Base-by-base conservation (phyloP, 2,329 filamentous ascomycete genomes). In the Hypoxylon sp. region DNA sequence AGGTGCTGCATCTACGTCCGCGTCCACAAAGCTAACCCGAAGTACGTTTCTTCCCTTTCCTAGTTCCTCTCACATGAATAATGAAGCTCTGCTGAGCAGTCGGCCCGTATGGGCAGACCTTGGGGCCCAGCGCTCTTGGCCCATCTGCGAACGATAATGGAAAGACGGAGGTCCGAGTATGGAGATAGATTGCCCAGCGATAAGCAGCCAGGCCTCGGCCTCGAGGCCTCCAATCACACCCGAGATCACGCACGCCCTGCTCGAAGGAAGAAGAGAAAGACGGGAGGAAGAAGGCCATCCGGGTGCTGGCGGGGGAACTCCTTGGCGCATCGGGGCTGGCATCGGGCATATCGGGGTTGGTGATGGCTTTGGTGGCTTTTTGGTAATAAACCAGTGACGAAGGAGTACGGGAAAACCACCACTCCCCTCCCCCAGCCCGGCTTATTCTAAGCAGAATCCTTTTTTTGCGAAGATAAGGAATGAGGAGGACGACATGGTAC, bases 131-230 rank as follows among this genome's bases (percentile, higher is more conserved):
- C 24, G 27, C 31, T 55, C 49, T 33, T 55, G 31, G 48, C 24
- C 38, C 46, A 35, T 27, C 48, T 42, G 21, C 48, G 48, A 35
- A 69, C 60, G 60, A 60, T 64, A 67, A 67, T 53, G 52, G 46
- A 26, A n/a, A n/a, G n/a, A 24, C 46, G 46, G 46, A 48, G 31
- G 46, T 48, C 46, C 46, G 46, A 40, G 38, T 4, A 17, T n/a
- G n/a, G n/a, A n/a, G n/a, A n/a, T 38, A 5, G 17, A n/a, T 23
- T 18, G 18, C 42, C n/a, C n/a, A 17, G 18, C 29, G 40, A 41
- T n/a, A 35, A n/a, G 27, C 41, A 26, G 55, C 55, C 48, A 53
- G 38, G 29, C 51, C 55, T 27, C 55, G 18, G 42, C 38, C 15
- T 50, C 21, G 20, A 35, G 26, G n/a, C n/a, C 13, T 52, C 51